Evolutionary conservation across 345 rosid species (phyloP).

Genomic region (Rubroshorea leprosula): DNA sequence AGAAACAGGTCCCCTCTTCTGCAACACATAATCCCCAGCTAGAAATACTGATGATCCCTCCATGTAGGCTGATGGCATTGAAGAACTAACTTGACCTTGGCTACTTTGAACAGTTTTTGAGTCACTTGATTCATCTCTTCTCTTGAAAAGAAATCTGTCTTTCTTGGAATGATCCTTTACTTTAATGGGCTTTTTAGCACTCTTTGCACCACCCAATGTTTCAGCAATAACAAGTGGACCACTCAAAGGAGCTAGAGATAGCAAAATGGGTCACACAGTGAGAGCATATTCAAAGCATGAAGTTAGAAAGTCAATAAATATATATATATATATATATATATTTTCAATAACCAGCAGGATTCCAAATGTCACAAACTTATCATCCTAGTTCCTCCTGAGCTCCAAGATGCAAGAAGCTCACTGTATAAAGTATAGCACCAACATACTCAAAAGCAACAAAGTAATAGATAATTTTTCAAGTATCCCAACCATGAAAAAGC

Average conservation of each 20-base stretch:
- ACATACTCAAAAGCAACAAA: background rate
- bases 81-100: constrained; percentile 37
- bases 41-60: constrained; percentile 38
- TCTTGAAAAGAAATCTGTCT: constrained; percentile 75
- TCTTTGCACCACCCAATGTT: constrained; percentile 55
- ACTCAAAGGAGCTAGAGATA: constrained; percentile 78
- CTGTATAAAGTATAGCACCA: background rate
- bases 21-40: constrained; percentile 62
- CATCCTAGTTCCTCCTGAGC: too few relatives aligned
- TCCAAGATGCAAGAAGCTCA: too few relatives aligned
- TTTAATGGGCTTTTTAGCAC: constrained; percentile 56
- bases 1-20: constrained; percentile 47
- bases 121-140: constrained; percentile 60
- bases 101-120: constrained; percentile 23
- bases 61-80: constrained; percentile 22
- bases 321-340: too few relatives aligned
- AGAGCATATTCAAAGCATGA: background rate
- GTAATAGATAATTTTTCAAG: background rate
- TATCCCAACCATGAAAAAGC: background rate
- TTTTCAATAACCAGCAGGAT: too few relatives aligned
- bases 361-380: too few relatives aligned
- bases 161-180: constrained; percentile 72
- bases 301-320: too few relatives aligned
- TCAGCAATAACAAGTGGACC: constrained; percentile 96
- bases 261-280: constrained; percentile 13